Evolutionary conservation across 345 rosid species (phyloP).

Genomic region (Viola odorata): DNA sequence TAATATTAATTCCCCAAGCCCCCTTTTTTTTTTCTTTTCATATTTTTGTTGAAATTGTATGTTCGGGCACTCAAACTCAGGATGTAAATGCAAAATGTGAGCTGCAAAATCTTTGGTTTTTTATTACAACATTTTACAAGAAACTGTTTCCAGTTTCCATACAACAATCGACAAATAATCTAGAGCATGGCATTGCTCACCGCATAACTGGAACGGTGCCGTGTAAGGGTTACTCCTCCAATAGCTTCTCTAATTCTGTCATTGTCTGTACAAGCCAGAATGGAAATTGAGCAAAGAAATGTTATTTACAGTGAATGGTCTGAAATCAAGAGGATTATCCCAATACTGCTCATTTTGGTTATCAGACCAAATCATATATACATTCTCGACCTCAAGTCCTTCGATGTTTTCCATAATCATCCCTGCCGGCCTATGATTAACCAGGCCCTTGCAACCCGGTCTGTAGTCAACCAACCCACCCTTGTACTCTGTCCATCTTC

Average conservation of each 20-base stretch:
- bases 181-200: neutral
- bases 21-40: too few relatives aligned
- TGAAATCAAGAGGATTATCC: constrained; percentile 80
- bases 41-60: too few relatives aligned
- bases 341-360: constrained; percentile 28
- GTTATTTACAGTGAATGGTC: constrained; percentile 67
- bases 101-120: too few relatives aligned
- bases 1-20: too few relatives aligned
- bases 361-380: constrained; percentile 63
- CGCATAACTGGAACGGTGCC: neutral
- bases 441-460: constrained; percentile 85
- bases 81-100: too few relatives aligned
- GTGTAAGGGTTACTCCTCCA: neutral
- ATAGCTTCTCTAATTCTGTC: neutral
- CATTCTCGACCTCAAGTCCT: constrained; percentile 68
- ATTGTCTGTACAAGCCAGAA: constrained; percentile 38
- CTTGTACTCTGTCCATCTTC: constrained; percentile 59
- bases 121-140: too few relatives aligned
- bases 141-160: too few relatives aligned
- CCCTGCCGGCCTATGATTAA: constrained; percentile 65
- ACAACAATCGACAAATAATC: too few relatives aligned
- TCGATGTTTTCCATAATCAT: constrained; percentile 82
- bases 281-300: constrained; percentile 62
- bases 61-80: too few relatives aligned
- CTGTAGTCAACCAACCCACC: constrained; percentile 79